Percentiles rank a stretch among this genome's conserved stretches.
phyloP scores from a whole-genome alignment of 2,329 filamentous ascomycete species.

The Nemania abortiva region DNA sequence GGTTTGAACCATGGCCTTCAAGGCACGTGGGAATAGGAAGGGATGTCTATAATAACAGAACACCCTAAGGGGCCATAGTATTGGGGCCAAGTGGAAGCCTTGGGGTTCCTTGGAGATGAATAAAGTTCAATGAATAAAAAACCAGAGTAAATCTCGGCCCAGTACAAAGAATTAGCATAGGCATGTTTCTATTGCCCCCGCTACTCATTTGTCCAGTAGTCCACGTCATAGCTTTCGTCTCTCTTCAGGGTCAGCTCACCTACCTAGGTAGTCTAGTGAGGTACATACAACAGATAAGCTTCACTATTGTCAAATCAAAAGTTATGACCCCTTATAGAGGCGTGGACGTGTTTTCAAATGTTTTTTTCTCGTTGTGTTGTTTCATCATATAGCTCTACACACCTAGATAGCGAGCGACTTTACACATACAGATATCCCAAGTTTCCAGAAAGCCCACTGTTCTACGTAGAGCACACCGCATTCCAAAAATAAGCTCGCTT shows the following conservation, averaged over 20 bases:
- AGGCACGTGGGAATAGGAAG: neutral
- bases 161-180: neutral
- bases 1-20: too few relatives aligned
- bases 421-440: slow-evolving; percentile 12
- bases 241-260: neutral
- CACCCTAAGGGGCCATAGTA: neutral
- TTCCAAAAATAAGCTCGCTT: neutral
- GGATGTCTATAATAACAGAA: neutral
- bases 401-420: slow-evolving; percentile 20
- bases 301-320: neutral
- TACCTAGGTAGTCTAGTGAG: neutral
- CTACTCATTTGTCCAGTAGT: neutral
- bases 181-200: neutral
- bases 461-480: neutral
- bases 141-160: neutral
- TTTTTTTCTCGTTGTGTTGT: neutral
- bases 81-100: neutral
- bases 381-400: slow-evolving; percentile 8
- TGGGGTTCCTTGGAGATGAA: neutral
- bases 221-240: neutral
- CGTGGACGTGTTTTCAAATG: neutral
- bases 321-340: neutral
- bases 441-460: neutral
- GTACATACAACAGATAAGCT: neutral
- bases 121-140: neutral